These are phyloP conservation scores for Syzygium jambos DNA, from an alignment of 345 rosid genomes.

Conservation along the genomic window DNA sequence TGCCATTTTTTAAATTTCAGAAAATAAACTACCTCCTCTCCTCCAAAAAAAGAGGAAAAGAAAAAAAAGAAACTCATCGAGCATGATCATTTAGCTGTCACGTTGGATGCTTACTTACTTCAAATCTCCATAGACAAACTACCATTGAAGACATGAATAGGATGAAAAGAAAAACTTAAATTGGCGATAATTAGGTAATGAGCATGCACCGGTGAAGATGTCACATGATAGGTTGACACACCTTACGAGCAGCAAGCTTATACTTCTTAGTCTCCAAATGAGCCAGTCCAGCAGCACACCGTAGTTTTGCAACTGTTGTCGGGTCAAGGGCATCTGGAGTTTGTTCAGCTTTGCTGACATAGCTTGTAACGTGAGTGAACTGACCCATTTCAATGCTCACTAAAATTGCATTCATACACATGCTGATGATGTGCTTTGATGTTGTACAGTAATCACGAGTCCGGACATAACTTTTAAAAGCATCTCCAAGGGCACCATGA, in stretches of 20 bases:
- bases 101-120: background rate
- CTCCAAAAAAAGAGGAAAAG: background rate
- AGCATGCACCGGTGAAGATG: background rate
- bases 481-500: slow-evolving; percentile 79
- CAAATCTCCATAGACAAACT: background rate
- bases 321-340: slow-evolving; percentile 67
- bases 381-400: slow-evolving; percentile 99
- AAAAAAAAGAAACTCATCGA: background rate
- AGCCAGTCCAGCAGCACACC: slow-evolving; percentile 94
- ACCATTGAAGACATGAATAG: background rate
- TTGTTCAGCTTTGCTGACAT: slow-evolving; percentile 93
- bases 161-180: background rate
- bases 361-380: slow-evolving; percentile 85
- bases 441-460: slow-evolving; percentile 99
- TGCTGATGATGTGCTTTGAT: slow-evolving; percentile 79
- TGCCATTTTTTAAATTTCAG: background rate
- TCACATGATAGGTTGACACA: slow-evolving; percentile 1
- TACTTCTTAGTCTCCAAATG: slow-evolving; percentile 81
- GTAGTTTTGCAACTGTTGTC: slow-evolving; percentile 49
- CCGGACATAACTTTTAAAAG: slow-evolving; percentile 80
- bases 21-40: background rate
- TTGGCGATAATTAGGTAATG: background rate
- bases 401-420: slow-evolving; percentile 93
- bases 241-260: slow-evolving; percentile 99
- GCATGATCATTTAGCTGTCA: background rate